These are phyloP conservation scores for Penicillium fimorum DNA, from an alignment of 495 filamentous ascomycete species.

Conservation along the genomic window DNA sequence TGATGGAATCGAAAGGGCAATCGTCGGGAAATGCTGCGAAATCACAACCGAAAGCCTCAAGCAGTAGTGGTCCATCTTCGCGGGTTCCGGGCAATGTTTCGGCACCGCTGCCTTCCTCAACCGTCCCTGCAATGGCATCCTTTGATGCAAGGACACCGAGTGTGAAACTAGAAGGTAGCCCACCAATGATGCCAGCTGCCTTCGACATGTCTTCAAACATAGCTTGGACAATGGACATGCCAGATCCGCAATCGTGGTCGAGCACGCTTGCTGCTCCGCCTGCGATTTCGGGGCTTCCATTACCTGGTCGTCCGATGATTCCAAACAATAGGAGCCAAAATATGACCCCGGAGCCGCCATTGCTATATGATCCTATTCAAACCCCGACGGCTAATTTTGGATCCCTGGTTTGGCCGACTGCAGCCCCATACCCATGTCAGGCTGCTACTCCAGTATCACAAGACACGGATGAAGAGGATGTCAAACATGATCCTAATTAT, in stretches of 20 bases:
- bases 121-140: conserved; percentile 3
- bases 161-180: conserved; percentile 6
- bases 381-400: conserved; percentile 19
- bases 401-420: conserved; percentile 19
- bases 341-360: conserved; percentile 17
- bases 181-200: conserved; percentile 12
- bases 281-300: conserved; percentile 28
- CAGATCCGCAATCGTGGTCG: conserved; percentile 29
- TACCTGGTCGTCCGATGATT: conserved; percentile 21
- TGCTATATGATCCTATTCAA: conserved; percentile 18
- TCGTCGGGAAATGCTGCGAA: conserved; percentile 15
- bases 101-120: conserved; percentile 9
- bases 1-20: conserved; percentile 46
- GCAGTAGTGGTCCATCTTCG: conserved; percentile 16
- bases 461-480: conserved; percentile 28
- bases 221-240: conserved; percentile 33
- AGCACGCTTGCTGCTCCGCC: conserved; percentile 18
- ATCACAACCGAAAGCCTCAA: conserved; percentile 15
- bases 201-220: conserved; percentile 18
- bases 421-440: conserved; percentile 9
- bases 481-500: conserved; percentile 14
- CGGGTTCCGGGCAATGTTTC: conserved; percentile 16
- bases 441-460: conserved; percentile 14
- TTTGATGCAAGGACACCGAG: conserved; percentile 2
- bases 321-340: conserved; percentile 17